A percentile compares a stretch with the other conserved stretches of the same genome.
These are phyloP conservation scores for Heliamphora exappendiculata DNA, from an alignment of 148 eudicot genomes.

Conservation along the genomic window DNA sequence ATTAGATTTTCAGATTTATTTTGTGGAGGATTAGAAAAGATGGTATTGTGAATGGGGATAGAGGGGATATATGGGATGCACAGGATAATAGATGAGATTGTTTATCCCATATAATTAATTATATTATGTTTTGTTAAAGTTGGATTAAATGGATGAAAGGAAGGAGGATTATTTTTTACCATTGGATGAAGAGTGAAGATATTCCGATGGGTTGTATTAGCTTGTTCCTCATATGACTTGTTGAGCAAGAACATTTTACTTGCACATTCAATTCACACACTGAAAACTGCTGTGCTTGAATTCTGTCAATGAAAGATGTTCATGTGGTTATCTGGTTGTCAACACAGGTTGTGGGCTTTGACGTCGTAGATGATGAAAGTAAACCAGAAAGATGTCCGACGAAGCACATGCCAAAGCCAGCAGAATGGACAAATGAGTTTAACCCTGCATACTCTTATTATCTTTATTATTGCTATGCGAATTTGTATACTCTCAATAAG, in stretches of 20 bases:
- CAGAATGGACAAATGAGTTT: constrained; percentile 77
- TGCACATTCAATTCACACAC: background rate
- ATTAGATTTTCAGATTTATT: background rate
- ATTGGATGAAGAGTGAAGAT: background rate
- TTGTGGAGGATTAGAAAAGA: background rate
- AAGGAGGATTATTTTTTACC: background rate
- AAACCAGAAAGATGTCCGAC: constrained; percentile 88
- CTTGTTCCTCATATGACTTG: background rate
- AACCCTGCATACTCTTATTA: constrained; percentile 78
- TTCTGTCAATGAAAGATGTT: constrained; percentile 10
- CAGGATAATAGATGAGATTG: background rate
- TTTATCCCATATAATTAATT: background rate
- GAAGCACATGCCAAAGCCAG: constrained; percentile 79
- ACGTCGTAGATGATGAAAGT: constrained; percentile 79
- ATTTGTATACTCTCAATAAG: constrained; percentile 74
- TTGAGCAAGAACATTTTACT: no score
- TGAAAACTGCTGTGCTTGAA: background rate
- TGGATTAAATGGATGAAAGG: background rate
- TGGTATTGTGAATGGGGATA: background rate
- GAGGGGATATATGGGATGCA: background rate
- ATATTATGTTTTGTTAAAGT: background rate
- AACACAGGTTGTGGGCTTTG: constrained; percentile 67
- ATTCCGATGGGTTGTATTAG: background rate
- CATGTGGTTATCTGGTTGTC: constrained; percentile 7
- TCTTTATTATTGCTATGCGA: constrained; percentile 71